A percentile compares a stretch with the other conserved stretches of the same genome.
Evolutionary conservation across 306 rosid species (phyloP).

Genomic region (Rosa lucieae): DNA sequence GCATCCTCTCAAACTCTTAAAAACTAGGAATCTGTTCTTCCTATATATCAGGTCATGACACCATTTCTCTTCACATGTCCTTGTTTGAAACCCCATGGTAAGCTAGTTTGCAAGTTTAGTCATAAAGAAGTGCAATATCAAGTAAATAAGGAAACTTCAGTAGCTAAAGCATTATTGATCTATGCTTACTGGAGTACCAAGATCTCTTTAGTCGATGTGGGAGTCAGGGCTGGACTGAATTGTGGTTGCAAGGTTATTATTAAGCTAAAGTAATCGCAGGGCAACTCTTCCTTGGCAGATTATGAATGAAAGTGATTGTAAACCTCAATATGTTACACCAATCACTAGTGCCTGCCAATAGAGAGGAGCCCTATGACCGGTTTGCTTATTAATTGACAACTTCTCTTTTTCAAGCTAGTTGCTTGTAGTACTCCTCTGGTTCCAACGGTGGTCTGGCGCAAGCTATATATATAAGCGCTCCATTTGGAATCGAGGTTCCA

Average conservation of each 20-base stretch:
- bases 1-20: too few relatives aligned
- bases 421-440: not conserved
- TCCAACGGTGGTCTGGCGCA: not conserved
- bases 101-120: too few relatives aligned
- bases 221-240: not conserved
- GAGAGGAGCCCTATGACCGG: conserved; percentile 56
- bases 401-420: not conserved
- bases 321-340: not conserved
- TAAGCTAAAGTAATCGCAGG: conserved; percentile 56
- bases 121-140: too few relatives aligned
- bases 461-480: conserved; percentile 31
- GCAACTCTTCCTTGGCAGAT: conserved; percentile 67
- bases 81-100: not conserved
- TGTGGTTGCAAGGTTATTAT: not conserved
- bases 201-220: not conserved
- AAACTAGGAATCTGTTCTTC: too few relatives aligned
- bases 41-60: not conserved
- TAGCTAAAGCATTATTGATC: not conserved
- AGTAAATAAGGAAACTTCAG: too few relatives aligned
- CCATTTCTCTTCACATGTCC: not conserved
- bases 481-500: not conserved
- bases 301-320: not conserved
- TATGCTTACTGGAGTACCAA: too few relatives aligned
- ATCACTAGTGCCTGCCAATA: conserved; percentile 44
- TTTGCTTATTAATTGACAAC: conserved; percentile 39